Evolutionary conservation across 2,329 filamentous ascomycete genomes (phyloP).

Genomic region (Bimuria novae-zelandiae): DNA sequence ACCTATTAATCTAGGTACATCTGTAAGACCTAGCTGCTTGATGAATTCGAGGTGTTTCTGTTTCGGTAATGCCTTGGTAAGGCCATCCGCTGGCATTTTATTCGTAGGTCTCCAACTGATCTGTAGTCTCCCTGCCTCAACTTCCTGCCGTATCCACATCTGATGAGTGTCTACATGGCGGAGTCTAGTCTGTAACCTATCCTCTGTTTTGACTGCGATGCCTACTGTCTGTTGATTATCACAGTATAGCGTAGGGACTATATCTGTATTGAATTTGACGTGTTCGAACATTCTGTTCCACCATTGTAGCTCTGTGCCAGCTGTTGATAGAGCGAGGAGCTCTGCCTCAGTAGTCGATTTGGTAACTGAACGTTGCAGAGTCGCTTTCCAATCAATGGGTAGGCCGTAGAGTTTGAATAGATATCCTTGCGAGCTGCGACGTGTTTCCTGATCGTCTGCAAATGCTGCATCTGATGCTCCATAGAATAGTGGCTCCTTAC

Average conservation of each 20-base stretch:
- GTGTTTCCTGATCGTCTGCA: conserved; percentile 17
- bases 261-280: conserved; percentile 12
- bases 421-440: conserved; percentile 24
- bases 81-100: background rate
- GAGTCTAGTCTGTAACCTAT: background rate
- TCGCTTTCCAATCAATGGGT: conserved; percentile 20
- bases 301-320: conserved; percentile 10
- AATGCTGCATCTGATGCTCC: conserved; percentile 20
- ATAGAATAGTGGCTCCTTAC: background rate
- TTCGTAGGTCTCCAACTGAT: background rate
- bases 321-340: conserved; percentile 13
- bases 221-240: conserved; percentile 17
- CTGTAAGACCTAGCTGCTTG: too few relatives aligned
- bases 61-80: background rate
- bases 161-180: background rate
- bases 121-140: background rate
- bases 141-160: background rate
- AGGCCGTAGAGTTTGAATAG: conserved; percentile 24
- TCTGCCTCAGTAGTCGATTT: conserved; percentile 28
- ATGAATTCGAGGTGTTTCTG: background rate
- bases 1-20: too few relatives aligned
- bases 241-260: conserved; percentile 8
- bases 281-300: conserved; percentile 19
- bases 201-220: too few relatives aligned
- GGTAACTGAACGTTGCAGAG: conserved; percentile 13